Conservation (phyloP, 108 stramenopile species). For the Conticribra guillardii region DNA sequence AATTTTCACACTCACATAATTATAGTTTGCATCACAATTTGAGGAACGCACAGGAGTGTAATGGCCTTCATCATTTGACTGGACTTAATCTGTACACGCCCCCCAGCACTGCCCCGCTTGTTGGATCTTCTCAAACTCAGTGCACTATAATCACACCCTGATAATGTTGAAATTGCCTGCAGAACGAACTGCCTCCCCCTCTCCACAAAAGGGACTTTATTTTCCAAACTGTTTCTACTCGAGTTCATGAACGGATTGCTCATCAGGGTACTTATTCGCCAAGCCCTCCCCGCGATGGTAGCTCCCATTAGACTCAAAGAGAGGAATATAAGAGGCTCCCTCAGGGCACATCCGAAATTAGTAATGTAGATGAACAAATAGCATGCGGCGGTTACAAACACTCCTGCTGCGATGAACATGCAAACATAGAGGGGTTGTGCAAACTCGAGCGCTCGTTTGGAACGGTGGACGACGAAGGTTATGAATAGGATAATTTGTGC, state of each 20-base stretch:
- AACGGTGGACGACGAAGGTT: constrained; percentile 23
- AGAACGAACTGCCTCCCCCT: too few species aligned
- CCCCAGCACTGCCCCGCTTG: too few species aligned
- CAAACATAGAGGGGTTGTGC: constrained; percentile 30
- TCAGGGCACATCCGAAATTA: constrained; percentile 23
- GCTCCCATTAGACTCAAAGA: constrained; percentile 37
- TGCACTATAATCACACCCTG: too few species aligned
- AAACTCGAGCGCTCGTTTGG: constrained; percentile 34
- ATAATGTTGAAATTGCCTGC: too few species aligned
- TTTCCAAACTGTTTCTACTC: too few species aligned
- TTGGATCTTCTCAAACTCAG: too few species aligned
- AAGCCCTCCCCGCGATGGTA: constrained; percentile 33
- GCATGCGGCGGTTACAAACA: constrained; percentile 17
- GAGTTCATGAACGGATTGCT: constrained; percentile 27
- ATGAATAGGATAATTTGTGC: constrained; percentile 14
- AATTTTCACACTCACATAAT: too few species aligned
- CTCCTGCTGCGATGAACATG: constrained; percentile 20
- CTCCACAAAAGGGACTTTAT: too few species aligned
- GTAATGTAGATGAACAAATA: constrained; percentile 27
- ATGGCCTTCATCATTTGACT: too few species aligned
- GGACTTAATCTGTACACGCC: too few species aligned
- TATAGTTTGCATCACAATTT: too few species aligned
- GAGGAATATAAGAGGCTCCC: constrained; percentile 35
- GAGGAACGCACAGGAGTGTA: too few species aligned
- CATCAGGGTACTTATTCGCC: constrained; percentile 35